Base-by-base conservation (phyloP, 2,329 filamentous ascomycete genomes). In the Fusarium tjaetaba region DNA sequence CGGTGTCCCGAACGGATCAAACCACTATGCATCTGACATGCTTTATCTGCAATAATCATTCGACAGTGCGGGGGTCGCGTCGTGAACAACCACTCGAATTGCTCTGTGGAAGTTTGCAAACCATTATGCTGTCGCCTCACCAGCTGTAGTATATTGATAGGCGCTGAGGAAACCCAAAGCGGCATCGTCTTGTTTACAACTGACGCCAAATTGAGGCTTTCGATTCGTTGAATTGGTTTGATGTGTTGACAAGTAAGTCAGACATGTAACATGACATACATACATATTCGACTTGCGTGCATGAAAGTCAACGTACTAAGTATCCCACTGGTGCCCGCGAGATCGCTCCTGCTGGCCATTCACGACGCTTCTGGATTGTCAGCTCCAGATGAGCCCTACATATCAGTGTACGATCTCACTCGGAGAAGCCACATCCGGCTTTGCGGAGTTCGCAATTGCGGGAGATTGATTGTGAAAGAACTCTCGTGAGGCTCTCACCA, bases 361-460 rank as follows among this genome's bases (percentile, higher is more conserved):
- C 58, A 67, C 42, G 57, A 34, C 28, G 63, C 63, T 59, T 51
- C 28, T 38, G 36, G 49, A 41, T 34, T 26, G 18, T 26, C 24
- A 46, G 32, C 55, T 26, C 34, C 55, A 55, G 28, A 45, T 41
- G 43, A 48, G 36, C 43, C 68, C 36, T 64, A 34, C 32, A 15
- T 34, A 39, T 67, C 53, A 36, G 41, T 42, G 38, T 34, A n/a
- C 20, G n/a, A 52, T 71, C 32, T 48, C 49, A 61, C 58, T n/a
- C 42, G 55, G 56, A 48, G 46, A n/a, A 61, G 61, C 57, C 52
- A 46, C 32, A 45, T 42, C 42, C 71, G 51, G 39, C 28, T 71
- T 74, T 71, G 67, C 71, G 71, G 39, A 71, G 30, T 63, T 58
- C 71, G 72, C 68, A 75, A 65, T 62, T 75, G 72, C 72, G 68